A percentile compares a stretch with the other conserved stretches of the same genome.
phyloP scores from a whole-genome alignment of 768 basidiomycete species.

The Suillus cothurnatus region DNA sequence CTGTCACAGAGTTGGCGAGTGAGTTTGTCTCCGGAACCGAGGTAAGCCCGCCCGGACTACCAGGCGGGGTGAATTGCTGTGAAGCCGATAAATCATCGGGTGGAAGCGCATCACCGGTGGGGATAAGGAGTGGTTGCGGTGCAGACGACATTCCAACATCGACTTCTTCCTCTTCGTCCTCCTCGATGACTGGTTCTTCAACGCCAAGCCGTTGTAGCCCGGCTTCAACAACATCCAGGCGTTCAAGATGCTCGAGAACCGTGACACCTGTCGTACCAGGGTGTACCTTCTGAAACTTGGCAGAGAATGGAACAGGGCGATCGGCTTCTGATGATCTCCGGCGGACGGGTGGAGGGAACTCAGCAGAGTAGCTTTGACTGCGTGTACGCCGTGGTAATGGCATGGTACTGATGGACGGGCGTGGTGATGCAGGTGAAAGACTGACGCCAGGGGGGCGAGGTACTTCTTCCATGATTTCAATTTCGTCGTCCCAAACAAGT shows the following conservation, averaged over 20 bases:
- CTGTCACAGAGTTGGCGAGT: constrained; percentile 56
- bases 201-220: constrained; percentile 73
- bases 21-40: constrained; percentile 60
- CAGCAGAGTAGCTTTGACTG: constrained; percentile 58
- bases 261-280: constrained; percentile 87
- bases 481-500: constrained; percentile 84
- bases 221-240: constrained; percentile 81
- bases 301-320: constrained; percentile 79
- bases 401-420: constrained; percentile 61
- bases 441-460: constrained; percentile 33
- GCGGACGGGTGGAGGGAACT: constrained; percentile 75
- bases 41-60: constrained; percentile 51
- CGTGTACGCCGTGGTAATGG: constrained; percentile 57
- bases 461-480: constrained; percentile 67
- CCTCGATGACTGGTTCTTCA: constrained; percentile 51
- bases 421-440: constrained; percentile 52
- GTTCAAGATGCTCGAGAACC: constrained; percentile 83
- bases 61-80: constrained; percentile 54
- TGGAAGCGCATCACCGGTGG: constrained; percentile 30
- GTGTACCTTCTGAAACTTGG: constrained; percentile 83
- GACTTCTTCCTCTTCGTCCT: constrained; percentile 55
- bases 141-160: constrained; percentile 63
- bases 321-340: constrained; percentile 63
- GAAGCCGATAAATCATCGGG: constrained; percentile 35
- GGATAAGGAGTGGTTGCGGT: constrained; percentile 26